A percentile compares a stretch with the other conserved stretches of the same genome.
Conservation (phyloP, 805 yeast species). For the Candida quercuum region DNA sequence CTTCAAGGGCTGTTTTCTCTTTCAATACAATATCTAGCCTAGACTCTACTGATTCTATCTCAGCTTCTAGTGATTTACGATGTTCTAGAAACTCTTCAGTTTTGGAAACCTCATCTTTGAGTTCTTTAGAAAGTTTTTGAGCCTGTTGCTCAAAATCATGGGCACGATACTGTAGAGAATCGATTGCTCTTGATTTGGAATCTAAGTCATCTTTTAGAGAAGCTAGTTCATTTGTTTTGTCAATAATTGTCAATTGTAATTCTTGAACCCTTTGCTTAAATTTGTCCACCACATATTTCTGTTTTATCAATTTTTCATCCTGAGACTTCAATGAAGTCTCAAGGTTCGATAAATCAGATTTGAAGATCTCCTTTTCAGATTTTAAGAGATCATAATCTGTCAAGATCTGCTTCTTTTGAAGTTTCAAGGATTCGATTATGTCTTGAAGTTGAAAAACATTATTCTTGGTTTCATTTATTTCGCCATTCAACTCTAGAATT, state of each 20-base stretch:
- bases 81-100: conserved; percentile 1
- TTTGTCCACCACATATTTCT: conserved; percentile 13
- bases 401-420: conserved; percentile 15
- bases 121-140: conserved; percentile 7
- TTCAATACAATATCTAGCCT: background rate
- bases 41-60: background rate
- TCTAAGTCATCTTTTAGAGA: conserved; percentile 8
- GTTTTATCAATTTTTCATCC: conserved; percentile 12
- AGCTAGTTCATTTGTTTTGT: background rate
- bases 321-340: conserved; percentile 8
- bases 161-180: background rate
- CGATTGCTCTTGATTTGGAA: conserved; percentile 15
- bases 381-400: conserved; percentile 16
- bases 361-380: conserved; percentile 17
- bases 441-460: conserved; percentile 16
- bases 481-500: conserved; percentile 13
- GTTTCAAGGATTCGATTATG: conserved; percentile 10
- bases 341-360: conserved; percentile 13
- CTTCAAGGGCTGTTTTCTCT: conserved; percentile 2
- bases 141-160: conserved; percentile 13
- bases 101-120: conserved; percentile 18
- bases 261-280: conserved; percentile 18
- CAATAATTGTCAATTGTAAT: conserved; percentile 2
- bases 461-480: conserved; percentile 11
- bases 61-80: background rate